Conservation (phyloP, 2,329 filamentous ascomycete genomes). For the Penicillium palitans region DNA sequence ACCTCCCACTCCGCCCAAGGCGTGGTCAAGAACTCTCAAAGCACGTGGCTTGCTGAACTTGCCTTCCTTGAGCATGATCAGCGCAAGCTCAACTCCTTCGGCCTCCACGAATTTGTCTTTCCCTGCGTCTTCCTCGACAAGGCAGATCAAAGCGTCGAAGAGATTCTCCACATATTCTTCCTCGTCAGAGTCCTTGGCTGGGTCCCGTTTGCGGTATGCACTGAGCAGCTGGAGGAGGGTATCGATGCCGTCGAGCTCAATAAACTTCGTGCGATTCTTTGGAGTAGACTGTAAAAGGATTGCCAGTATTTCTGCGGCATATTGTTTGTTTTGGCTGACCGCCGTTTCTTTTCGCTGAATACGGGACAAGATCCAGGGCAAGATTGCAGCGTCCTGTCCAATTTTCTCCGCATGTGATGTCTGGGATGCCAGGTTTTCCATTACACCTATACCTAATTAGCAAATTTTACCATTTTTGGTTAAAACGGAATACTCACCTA, state of each 20-base stretch:
- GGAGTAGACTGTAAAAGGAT: conserved; percentile 78
- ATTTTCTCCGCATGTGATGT: conserved; percentile 68
- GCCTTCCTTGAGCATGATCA: conserved; percentile 89
- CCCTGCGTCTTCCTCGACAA: conserved; percentile 72
- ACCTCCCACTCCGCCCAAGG: conserved; percentile 60
- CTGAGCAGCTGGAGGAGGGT: conserved; percentile 78
- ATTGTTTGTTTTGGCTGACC: conserved; percentile 90
- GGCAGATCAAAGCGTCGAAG: conserved; percentile 80
- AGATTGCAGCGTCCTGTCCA: conserved; percentile 64
- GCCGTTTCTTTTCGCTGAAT: conserved; percentile 67
- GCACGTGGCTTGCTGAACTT: conserved; percentile 78
- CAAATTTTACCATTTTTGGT: background rate
- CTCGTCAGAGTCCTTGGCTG: conserved; percentile 79
- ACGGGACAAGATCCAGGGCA: conserved; percentile 76
- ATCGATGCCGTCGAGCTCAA: conserved; percentile 71
- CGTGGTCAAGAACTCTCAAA: conserved; percentile 81
- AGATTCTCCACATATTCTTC: conserved; percentile 95
- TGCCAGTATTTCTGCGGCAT: conserved; percentile 85
- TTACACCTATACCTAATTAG: conserved; percentile 51
- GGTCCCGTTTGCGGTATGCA: conserved; percentile 81
- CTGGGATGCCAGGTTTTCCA: conserved; percentile 83
- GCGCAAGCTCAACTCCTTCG: conserved; percentile 85
- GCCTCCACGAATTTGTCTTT: conserved; percentile 83
- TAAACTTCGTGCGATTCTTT: conserved; percentile 64
- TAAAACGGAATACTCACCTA: conserved; percentile 48